Evolutionary conservation across 257 asterid species (phyloP).

Genomic region (Schizonepeta tenuifolia): DNA sequence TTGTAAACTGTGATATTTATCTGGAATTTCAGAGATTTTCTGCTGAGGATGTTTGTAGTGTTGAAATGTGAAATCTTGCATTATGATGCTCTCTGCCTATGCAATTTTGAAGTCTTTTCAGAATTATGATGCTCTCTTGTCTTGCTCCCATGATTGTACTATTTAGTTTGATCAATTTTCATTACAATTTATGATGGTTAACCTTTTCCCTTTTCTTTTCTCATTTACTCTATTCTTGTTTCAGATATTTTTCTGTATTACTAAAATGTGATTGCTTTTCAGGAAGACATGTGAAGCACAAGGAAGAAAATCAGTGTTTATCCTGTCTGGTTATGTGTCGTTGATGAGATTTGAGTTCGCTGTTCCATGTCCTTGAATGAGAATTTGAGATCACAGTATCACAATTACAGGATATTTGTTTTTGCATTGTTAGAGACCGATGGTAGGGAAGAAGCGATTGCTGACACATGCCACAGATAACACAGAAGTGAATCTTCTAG

Average conservation of each 20-base stretch:
- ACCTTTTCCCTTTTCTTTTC: not conserved
- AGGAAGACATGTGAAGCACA: not conserved
- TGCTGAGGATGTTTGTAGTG: not conserved
- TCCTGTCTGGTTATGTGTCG: conserved; percentile 23
- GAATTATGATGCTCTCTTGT: not conserved
- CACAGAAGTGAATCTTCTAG: conserved; percentile 36
- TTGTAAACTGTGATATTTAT: not conserved
- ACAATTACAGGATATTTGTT: not conserved
- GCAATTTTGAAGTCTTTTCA: not conserved
- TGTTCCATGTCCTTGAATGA: not conserved
- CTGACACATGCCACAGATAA: conserved; percentile 22
- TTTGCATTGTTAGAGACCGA: conserved; percentile 32
- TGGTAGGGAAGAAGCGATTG: conserved; percentile 51
- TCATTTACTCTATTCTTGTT: not conserved
- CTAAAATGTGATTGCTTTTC: not conserved
- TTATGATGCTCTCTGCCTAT: conserved; percentile 1
- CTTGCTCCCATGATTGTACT: not conserved
- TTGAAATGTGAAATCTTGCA: conserved; percentile 20
- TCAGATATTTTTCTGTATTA: not conserved
- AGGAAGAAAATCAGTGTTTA: not conserved
- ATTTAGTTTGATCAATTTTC: not conserved
- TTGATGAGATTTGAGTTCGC: not conserved
- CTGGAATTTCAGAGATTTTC: not conserved
- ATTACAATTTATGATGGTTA: not conserved
- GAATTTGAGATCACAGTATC: not conserved